Evolutionary conservation across 495 filamentous ascomycete genomes (phyloP).

Genomic region (Penicillium verhagenii): DNA sequence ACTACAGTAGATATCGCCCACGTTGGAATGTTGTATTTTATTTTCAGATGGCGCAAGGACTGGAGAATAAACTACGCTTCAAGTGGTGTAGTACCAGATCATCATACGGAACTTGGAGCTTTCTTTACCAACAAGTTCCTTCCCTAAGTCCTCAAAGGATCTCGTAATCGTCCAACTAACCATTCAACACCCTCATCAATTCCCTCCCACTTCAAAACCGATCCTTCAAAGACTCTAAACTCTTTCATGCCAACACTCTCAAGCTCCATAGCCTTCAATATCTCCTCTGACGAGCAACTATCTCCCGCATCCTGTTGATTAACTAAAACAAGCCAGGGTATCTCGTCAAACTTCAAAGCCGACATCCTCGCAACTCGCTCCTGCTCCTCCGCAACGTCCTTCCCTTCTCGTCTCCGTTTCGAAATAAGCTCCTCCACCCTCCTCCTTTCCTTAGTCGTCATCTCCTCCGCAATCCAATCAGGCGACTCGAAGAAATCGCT

Average conservation of each 20-base stretch:
- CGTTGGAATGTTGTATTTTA: no score
- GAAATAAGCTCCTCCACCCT: background rate
- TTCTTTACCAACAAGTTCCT: no score
- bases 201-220: background rate
- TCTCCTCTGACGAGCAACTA: background rate
- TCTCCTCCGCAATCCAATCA: background rate
- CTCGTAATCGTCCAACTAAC: background rate
- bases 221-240: background rate
- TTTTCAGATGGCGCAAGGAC: no score
- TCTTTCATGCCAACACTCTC: background rate
- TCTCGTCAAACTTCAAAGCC: background rate
- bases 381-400: background rate
- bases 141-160: background rate
- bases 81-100: no score
- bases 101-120: no score
- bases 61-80: no score
- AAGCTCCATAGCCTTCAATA: background rate
- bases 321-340: background rate
- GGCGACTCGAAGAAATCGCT: background rate
- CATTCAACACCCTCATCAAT: background rate
- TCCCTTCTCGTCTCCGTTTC: background rate
- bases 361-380: background rate
- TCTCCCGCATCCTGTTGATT: background rate
- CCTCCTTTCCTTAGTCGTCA: background rate
- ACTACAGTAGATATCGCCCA: no score